These are phyloP conservation scores for Geotrichum fermentans DNA, from an alignment of 1,139 yeast species.

Conservation along the genomic window DNA sequence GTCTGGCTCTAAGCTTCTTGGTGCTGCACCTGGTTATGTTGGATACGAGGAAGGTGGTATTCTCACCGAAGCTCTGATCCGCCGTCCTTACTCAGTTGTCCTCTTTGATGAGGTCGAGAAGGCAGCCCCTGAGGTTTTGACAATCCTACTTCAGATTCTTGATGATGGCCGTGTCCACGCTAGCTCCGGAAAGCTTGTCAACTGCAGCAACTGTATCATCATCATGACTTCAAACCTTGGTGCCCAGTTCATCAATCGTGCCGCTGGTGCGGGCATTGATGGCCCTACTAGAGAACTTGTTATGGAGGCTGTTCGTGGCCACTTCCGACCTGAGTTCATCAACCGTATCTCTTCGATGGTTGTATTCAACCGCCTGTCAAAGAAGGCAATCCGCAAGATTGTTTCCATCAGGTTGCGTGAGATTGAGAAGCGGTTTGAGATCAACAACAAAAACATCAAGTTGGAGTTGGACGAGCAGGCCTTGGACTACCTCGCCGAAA, in stretches of 20 bases:
- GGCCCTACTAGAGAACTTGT: slow-evolving; percentile 17
- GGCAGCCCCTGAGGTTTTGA: slow-evolving; percentile 98
- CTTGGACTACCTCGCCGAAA: slow-evolving; percentile 60
- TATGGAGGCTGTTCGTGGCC: slow-evolving; percentile 75
- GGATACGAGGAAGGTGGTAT: slow-evolving; percentile 98
- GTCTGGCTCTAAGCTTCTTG: slow-evolving; percentile 88
- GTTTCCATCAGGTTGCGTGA: slow-evolving; percentile 79
- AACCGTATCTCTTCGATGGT: slow-evolving; percentile 93
- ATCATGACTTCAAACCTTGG: slow-evolving; percentile 98
- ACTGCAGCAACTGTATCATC: slow-evolving; percentile 85
- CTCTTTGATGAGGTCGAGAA: slow-evolving; percentile 96
- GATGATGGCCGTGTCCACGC: slow-evolving; percentile 97
- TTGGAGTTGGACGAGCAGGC: slow-evolving; percentile 71
- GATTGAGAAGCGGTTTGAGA: slow-evolving; percentile 77
- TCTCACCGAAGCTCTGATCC: slow-evolving; percentile 81
- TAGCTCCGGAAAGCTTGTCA: slow-evolving; percentile 87
- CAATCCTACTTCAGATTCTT: slow-evolving; percentile 80
- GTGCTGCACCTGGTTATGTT: slow-evolving; percentile 97
- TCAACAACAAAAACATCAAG: slow-evolving; percentile 70
- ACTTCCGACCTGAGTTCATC: slow-evolving; percentile 95
- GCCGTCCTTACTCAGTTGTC: slow-evolving; percentile 92
- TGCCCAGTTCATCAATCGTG: slow-evolving; percentile 74
- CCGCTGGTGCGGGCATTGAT: slow-evolving; percentile 53
- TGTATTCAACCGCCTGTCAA: slow-evolving; percentile 85
- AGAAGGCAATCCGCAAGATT: slow-evolving; percentile 87